A percentile compares a stretch with the other conserved stretches of the same genome.
Evolutionary conservation across 192 early-diverging fungal species (phyloP).

Genomic region (Chytriomyces sp.): DNA sequence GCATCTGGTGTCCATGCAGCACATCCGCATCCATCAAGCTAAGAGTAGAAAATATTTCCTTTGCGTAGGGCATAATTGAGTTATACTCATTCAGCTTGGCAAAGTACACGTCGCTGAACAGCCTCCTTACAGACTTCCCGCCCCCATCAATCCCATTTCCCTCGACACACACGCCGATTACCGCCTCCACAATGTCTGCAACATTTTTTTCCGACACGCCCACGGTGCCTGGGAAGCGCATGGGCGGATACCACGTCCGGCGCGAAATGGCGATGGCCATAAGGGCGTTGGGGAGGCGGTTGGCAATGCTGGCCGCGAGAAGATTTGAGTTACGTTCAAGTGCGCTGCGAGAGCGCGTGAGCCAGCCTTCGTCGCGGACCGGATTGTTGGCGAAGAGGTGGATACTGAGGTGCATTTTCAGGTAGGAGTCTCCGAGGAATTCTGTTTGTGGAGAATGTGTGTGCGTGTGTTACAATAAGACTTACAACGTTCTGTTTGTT

Average conservation of each 20-base stretch:
- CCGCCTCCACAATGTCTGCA: slow-evolving; percentile 84
- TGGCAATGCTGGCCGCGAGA: slow-evolving; percentile 34
- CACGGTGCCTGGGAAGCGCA: background rate
- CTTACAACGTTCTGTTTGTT: too few species aligned
- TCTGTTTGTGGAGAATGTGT: too few species aligned
- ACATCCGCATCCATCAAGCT: background rate
- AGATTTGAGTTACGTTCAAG: slow-evolving; percentile 36
- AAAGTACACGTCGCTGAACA: slow-evolving; percentile 29
- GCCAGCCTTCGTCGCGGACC: slow-evolving; percentile 14
- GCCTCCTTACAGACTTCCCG: slow-evolving; percentile 30
- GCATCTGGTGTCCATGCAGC: background rate
- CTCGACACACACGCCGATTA: slow-evolving; percentile 73
- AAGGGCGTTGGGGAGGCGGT: slow-evolving; percentile 38
- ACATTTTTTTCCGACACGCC: slow-evolving; percentile 75
- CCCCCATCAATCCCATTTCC: slow-evolving; percentile 48
- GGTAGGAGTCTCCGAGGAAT: slow-evolving; percentile 84
- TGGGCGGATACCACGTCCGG: slow-evolving; percentile 1
- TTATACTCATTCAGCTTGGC: slow-evolving; percentile 4
- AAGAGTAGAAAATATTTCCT: background rate
- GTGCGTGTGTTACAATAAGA: too few species aligned
- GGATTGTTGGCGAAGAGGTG: slow-evolving; percentile 80
- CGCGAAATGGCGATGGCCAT: slow-evolving; percentile 31
- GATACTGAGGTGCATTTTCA: slow-evolving; percentile 76
- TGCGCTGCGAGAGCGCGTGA: slow-evolving; percentile 17
- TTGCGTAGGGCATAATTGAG: slow-evolving; percentile 2